These are phyloP conservation scores for Leccinum incarnatum DNA, from an alignment of 768 basidiomycete species.

Conservation along the genomic window DNA sequence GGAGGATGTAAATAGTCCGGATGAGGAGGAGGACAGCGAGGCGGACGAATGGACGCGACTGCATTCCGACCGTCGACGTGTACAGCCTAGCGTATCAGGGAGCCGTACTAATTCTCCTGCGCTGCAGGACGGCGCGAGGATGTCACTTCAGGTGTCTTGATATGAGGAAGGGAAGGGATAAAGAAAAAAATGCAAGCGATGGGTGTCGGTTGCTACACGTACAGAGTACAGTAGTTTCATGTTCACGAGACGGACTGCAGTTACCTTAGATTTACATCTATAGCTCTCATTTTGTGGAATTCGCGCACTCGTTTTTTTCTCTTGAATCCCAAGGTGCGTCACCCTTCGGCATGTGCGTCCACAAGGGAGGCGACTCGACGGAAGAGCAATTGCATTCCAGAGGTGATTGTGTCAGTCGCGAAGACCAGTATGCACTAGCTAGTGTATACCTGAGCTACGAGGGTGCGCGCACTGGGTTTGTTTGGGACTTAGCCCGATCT, in stretches of 20 bases:
- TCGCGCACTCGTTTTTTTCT: conserved; percentile 3
- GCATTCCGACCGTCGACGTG: conserved; percentile 25
- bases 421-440: too few species aligned
- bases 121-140: conserved; percentile 30
- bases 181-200: background rate
- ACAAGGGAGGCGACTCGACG: background rate
- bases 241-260: conserved; percentile 21
- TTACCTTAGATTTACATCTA: conserved; percentile 29
- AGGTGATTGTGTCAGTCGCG: too few species aligned
- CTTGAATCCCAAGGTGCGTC: background rate
- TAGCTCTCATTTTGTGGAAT: conserved; percentile 18
- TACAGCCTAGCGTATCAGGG: conserved; percentile 40
- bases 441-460: background rate
- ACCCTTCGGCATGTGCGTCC: too few species aligned
- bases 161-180: background rate
- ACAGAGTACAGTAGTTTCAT: conserved; percentile 7
- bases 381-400: too few species aligned
- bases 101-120: conserved; percentile 55
- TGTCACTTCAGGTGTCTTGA: conserved; percentile 21
- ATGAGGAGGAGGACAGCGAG: conserved; percentile 42
- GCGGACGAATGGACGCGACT: conserved; percentile 43
- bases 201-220: conserved; percentile 5
- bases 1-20: background rate
- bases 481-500: background rate
- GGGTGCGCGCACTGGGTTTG: background rate